phyloP scores from a whole-genome alignment of 345 rosid genomes.

The Dipteronia sinensis region DNA sequence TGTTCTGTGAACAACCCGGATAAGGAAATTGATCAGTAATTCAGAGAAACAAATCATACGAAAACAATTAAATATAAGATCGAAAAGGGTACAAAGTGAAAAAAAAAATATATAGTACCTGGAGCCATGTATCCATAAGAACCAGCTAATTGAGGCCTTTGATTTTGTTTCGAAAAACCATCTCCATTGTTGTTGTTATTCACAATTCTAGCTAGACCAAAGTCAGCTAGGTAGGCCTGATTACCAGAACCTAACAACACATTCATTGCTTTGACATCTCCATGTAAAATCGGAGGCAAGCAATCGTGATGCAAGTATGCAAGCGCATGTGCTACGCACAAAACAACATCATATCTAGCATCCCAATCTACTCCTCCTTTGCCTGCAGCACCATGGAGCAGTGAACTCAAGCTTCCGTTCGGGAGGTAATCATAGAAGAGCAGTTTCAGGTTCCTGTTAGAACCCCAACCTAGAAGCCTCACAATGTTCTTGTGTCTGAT shows the following conservation, averaged over 20 bases:
- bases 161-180: constrained; percentile 46
- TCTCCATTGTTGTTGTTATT: constrained; percentile 24
- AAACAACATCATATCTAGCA: constrained; percentile 61
- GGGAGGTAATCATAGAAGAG: constrained; percentile 93
- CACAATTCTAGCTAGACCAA: constrained; percentile 74
- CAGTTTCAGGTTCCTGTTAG: constrained; percentile 70
- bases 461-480: constrained; percentile 83
- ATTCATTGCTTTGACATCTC: constrained; percentile 95
- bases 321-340: constrained; percentile 89
- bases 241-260: constrained; percentile 68
- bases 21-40: not conserved
- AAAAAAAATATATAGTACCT: constrained; percentile 45
- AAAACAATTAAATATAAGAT: not conserved
- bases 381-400: constrained; percentile 71
- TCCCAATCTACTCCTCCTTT: constrained; percentile 91
- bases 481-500: constrained; percentile 85
- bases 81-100: not conserved
- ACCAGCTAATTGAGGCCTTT: constrained; percentile 79
- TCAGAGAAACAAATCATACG: not conserved
- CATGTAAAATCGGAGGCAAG: constrained; percentile 81
- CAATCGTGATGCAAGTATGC: constrained; percentile 95
- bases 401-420: constrained; percentile 86
- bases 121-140: constrained; percentile 99
- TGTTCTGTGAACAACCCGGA: constrained; percentile 52
- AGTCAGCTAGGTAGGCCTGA: constrained; percentile 86